Conservation (phyloP, 139 green algal species). For the Medakamo hakoo region DNA sequence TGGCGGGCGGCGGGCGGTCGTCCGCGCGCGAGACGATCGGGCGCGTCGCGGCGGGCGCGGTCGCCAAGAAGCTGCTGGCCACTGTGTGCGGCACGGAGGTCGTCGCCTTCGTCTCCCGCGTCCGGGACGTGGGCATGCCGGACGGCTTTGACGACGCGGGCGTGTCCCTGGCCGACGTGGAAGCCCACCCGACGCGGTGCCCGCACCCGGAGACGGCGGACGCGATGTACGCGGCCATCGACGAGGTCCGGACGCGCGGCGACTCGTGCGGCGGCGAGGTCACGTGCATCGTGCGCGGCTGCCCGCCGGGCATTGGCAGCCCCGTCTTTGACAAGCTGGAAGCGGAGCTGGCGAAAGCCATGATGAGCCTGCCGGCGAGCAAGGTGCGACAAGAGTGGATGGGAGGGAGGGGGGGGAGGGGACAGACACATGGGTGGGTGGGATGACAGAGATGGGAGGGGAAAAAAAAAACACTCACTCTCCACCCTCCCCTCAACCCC, state of each 20-base stretch:
- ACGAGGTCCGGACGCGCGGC: conserved; percentile 73
- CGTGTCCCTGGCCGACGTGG: conserved; percentile 77
- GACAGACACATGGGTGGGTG: not conserved
- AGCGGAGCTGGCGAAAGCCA: conserved; percentile 88
- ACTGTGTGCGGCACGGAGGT: conserved; percentile 61
- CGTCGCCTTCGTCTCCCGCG: conserved; percentile 77
- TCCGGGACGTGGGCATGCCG: conserved; percentile 55
- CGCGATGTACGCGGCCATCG: conserved; percentile 90
- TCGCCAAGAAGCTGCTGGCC: conserved; percentile 94
- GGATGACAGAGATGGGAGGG: not conserved
- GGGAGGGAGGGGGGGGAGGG: not conserved
- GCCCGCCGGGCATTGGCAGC: conserved; percentile 68
- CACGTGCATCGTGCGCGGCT: conserved; percentile 87
- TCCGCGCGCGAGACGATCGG: conserved; percentile 94
- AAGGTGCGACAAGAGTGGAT: conserved; percentile 51
- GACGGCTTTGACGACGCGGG: conserved; percentile 42
- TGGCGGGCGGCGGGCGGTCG: conserved; percentile 87
- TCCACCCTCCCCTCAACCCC: not conserved
- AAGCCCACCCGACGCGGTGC: conserved; percentile 91
- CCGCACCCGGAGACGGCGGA: conserved; percentile 68
- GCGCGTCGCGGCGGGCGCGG: conserved; percentile 83
- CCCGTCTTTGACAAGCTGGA: conserved; percentile 99
- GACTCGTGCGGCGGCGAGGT: conserved; percentile 94
- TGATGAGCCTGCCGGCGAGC: conserved; percentile 88
- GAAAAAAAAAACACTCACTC: not conserved